Conservation (phyloP, 78 protist genomes). For the Chrysochromulina tobinii region DNA sequence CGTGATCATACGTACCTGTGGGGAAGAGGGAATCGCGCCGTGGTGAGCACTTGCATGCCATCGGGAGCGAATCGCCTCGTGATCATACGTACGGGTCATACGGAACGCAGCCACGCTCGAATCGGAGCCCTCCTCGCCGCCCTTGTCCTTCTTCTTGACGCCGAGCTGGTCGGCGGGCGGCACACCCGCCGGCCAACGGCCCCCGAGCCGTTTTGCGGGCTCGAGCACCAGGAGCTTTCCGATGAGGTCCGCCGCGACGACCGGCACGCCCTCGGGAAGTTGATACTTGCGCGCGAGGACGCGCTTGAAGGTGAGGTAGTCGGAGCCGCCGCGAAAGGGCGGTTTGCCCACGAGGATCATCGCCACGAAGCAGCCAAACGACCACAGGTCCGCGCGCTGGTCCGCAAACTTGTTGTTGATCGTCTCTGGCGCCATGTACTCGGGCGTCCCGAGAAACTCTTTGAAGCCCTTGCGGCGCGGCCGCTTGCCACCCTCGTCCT, state of each 20-base stretch:
- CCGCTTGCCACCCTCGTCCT: background rate
- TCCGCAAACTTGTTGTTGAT: conserved; percentile 12
- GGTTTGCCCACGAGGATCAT: background rate
- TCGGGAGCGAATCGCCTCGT: no score
- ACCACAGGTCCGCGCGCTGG: background rate
- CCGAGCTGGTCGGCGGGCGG: no score
- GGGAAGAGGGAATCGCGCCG: no score
- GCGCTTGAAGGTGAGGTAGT: conserved; percentile 10
- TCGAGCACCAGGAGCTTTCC: background rate
- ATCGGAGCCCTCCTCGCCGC: no score
- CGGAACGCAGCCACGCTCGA: no score
- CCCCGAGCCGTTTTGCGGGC: background rate
- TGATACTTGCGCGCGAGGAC: background rate
- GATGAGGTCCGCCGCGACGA: background rate
- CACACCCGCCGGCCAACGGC: background rate
- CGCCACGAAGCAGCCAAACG: background rate
- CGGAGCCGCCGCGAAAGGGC: background rate
- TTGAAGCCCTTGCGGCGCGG: background rate
- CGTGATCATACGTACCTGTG: no score
- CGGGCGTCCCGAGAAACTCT: background rate
- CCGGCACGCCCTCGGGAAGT: background rate
- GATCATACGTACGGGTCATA: no score
- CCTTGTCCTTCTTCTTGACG: no score
- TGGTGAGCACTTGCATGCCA: no score
- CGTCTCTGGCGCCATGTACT: conserved; percentile 29